Evolutionary conservation across 1,284 basidiomycete species (phyloP).

Genomic region (Trametes polyzona): DNA sequence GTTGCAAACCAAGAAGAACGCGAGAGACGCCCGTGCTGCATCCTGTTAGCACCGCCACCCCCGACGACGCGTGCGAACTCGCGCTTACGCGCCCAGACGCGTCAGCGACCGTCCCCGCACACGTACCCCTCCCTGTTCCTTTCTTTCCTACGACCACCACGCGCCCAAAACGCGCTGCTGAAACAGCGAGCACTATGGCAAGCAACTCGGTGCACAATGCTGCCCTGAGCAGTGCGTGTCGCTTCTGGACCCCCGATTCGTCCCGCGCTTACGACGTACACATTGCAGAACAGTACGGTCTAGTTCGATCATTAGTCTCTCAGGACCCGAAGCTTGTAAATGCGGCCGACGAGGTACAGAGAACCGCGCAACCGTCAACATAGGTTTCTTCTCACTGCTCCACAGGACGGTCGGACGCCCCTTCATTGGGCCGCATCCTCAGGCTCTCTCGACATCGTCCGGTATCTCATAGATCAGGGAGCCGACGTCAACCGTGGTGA

Average conservation of each 20-base stretch:
- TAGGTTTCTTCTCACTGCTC: conserved; percentile 8
- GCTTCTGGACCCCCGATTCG: no score
- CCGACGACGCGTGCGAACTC: conserved; percentile 12
- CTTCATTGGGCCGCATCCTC: conserved; percentile 90
- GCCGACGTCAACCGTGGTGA: conserved; percentile 77
- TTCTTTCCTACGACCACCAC: background rate
- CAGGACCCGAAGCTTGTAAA: conserved; percentile 74
- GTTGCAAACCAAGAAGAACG: conserved; percentile 2
- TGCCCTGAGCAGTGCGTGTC: conserved; percentile 12
- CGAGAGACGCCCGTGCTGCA: conserved; percentile 5
- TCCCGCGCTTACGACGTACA: conserved; percentile 5
- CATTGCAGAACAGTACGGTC: conserved; percentile 70
- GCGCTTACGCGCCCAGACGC: conserved; percentile 11
- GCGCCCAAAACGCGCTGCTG: background rate
- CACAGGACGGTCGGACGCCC: conserved; percentile 85
- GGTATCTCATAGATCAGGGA: conserved; percentile 75
- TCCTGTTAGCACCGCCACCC: conserved; percentile 8
- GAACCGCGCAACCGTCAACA: background rate
- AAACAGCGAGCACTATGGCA: background rate
- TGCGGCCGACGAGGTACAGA: conserved; percentile 67
- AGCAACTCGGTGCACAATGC: conserved; percentile 18
- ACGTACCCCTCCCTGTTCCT: background rate
- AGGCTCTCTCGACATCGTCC: conserved; percentile 69
- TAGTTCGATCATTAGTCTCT: conserved; percentile 71
- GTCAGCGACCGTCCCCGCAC: background rate